Evolutionary conservation across 306 rosid species (phyloP).

Genomic region (Pterocarpus santalinus): DNA sequence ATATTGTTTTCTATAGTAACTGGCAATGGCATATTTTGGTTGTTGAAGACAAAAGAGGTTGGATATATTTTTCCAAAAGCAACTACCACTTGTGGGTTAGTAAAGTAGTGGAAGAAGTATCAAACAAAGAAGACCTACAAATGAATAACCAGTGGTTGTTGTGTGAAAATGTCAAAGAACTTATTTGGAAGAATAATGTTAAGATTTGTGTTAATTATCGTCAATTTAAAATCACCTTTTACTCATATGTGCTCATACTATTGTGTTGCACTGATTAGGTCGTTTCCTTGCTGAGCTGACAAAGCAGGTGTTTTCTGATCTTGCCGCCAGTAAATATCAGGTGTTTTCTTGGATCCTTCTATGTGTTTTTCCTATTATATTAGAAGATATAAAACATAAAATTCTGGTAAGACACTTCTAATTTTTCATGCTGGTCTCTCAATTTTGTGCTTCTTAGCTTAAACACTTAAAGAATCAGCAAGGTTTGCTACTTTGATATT

Average conservation of each 20-base stretch:
- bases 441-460: not conserved
- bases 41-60: constrained; percentile 27
- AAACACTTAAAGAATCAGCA: not conserved
- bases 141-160: not conserved
- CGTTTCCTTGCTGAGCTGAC: constrained; percentile 90
- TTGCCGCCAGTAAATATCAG: constrained; percentile 84
- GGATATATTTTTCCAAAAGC: not conserved
- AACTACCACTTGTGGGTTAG: constrained; percentile 31
- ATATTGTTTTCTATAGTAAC: constrained; percentile 21
- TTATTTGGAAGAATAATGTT: constrained; percentile 6
- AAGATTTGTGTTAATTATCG: not conserved
- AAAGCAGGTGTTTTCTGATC: constrained; percentile 82
- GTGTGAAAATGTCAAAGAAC: not conserved
- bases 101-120: constrained; percentile 28
- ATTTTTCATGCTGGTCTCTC: not conserved
- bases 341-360: constrained; percentile 53
- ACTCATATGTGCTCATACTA: not conserved
- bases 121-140: not conserved
- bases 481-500: not conserved
- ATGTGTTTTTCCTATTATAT: constrained; percentile 11
- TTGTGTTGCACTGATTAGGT: constrained; percentile 53
- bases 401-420: not conserved
- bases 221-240: not conserved
- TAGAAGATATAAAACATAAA: not conserved
- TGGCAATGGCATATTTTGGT: constrained; percentile 4